Evolutionary conservation across 2,329 filamentous ascomycete genomes (phyloP), one percentile per base, ranked within the genome.

Genomic region (Fusarium algeriense): DNA sequence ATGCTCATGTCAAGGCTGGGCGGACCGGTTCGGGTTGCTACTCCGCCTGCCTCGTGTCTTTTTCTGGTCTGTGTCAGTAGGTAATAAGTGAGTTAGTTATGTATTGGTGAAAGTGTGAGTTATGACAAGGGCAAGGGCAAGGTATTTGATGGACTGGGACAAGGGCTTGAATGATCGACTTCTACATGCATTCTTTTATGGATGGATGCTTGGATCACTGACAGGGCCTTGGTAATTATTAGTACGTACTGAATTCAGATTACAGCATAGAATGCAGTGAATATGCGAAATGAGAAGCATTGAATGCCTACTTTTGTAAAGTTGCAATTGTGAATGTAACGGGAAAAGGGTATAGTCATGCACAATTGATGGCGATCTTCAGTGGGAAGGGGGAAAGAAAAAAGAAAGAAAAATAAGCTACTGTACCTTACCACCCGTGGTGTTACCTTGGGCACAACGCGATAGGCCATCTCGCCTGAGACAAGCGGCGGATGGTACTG

Each of bases 11-110:
- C 68, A 69, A 63, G 68, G 56, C 68, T 60, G 58, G 61, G 43
- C 63, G 67, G 71, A 62, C 67, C 59, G 54, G 62, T 70, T 74
- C 67, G 66, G 72, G 70, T 56, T 65, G 70, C 45, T 60, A 56
- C 69, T 71, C 70, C 71, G 70, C 68, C 67, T 68, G 64, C 52
- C 64, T 73, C 57, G 61, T 72, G 53, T 68, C 48, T 63, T 70
- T 63, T 58, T 19, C 38, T 62, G 65, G 60, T 56, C 44, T 56
- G 34, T 69, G 68, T 60, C 68, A 60, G 30, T 45, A n/a, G 30
- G 23, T 23, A 34, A 15, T 14, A 15, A 35, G 34, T 7, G 34
- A 14, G 46, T 35, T 12, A 17, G 9, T 15, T 50, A 23, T 23
- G 23, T 30, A 11, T 30, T 30, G 10, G 30, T 30, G 30, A 30